These are phyloP conservation scores for Gilbertella persicaria DNA, from an alignment of 371 early-diverging fungal species.

Conservation along the genomic window DNA sequence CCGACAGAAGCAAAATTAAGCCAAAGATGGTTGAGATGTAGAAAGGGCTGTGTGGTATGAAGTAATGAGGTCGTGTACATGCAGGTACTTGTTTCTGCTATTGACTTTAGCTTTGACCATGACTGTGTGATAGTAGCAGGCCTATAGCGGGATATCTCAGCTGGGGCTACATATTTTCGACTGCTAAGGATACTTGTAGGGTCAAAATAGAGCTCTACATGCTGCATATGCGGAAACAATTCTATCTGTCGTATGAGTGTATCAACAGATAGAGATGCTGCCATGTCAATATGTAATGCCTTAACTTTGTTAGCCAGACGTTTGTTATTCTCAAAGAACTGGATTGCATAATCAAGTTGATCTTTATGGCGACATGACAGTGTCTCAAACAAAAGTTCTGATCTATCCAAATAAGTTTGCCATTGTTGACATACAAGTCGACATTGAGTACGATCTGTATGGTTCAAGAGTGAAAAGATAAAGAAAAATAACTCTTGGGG, in stretches of 20 bases:
- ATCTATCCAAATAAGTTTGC: background rate
- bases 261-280: background rate
- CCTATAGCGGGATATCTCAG: too few species aligned
- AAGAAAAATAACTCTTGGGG: background rate
- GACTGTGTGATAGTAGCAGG: too few species aligned
- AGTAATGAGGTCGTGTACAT: background rate
- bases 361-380: background rate
- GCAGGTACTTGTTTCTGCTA: background rate
- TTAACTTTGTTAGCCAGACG: background rate
- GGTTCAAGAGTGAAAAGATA: background rate
- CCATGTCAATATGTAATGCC: background rate
- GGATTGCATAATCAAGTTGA: background rate
- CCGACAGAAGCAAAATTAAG: background rate
- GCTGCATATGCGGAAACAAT: background rate
- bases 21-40: background rate
- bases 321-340: background rate
- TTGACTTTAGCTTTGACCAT: background rate
- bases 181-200: background rate
- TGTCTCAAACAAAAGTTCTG: background rate
- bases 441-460: background rate
- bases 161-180: background rate
- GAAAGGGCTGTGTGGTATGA: background rate
- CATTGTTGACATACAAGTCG: background rate
- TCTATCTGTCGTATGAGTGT: background rate
- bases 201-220: background rate